phyloP scores from a whole-genome alignment of 31 red algal species.

The Asparagopsis taxiformis region DNA sequence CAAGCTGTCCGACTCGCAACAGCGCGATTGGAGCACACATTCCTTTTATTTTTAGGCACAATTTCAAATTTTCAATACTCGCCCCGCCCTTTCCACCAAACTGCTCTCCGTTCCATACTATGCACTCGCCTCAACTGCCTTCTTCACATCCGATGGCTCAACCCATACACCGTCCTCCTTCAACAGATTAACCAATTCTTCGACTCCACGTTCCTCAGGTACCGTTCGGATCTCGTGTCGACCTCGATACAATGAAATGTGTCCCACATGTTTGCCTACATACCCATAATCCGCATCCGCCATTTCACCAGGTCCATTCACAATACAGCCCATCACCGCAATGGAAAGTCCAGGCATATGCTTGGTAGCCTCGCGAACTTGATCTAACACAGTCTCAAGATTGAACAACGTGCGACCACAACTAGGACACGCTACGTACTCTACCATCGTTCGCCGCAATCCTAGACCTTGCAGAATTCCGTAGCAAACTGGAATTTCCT shows the following conservation, averaged over 20 bases:
- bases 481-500: constrained; percentile 98
- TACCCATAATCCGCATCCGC: constrained; percentile 99
- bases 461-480: constrained; percentile 93
- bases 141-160: constrained; percentile 62
- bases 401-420: constrained; percentile 99
- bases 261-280: constrained; percentile 81
- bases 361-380: constrained; percentile 96
- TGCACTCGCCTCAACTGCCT: constrained; percentile 3
- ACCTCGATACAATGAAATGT: constrained; percentile 93
- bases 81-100: too few species aligned
- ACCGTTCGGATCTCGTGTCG: constrained; percentile 84
- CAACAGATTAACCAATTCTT: constrained; percentile 86
- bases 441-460: constrained; percentile 83
- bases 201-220: constrained; percentile 78
- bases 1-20: too few species aligned
- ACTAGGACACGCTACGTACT: constrained; percentile 98
- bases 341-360: constrained; percentile 96
- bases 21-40: too few species aligned
- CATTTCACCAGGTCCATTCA: constrained; percentile 99
- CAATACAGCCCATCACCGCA: constrained; percentile 99
- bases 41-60: too few species aligned
- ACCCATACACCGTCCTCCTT: constrained; percentile 96
- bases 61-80: too few species aligned
- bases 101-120: too few species aligned
- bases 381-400: constrained; percentile 82